Evolutionary conservation across 2,329 filamentous ascomycete species (phyloP).

Genomic region (Plectosphaerella cucumerina): DNA sequence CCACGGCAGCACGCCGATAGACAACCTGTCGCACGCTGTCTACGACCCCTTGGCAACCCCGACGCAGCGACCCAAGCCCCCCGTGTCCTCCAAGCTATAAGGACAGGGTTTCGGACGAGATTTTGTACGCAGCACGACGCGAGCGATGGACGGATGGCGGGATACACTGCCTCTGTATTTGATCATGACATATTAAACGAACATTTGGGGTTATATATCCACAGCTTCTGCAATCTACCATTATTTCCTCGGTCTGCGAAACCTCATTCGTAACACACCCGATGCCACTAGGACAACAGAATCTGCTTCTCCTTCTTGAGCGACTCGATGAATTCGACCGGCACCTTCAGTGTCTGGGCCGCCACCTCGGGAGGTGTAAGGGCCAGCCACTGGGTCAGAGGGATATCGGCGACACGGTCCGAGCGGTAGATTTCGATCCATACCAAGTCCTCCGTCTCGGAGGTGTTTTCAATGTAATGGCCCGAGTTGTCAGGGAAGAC

Average conservation of each 20-base stretch:
- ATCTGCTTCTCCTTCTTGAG: constrained; percentile 63
- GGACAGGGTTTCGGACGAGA: neutral
- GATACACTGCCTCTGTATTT: neutral
- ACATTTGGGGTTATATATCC: no score
- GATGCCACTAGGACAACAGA: constrained; percentile 32
- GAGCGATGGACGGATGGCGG: no score
- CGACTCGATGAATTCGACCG: constrained; percentile 48
- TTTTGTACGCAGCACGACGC: constrained; percentile 1
- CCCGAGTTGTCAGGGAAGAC: constrained; percentile 64
- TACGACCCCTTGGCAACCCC: constrained; percentile 53
- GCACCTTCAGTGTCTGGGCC: constrained; percentile 54
- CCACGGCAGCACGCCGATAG: constrained; percentile 46
- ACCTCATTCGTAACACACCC: no score
- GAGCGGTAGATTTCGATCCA: constrained; percentile 70
- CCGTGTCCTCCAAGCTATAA: constrained; percentile 41
- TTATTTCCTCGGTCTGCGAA: no score
- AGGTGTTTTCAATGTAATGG: constrained; percentile 68
- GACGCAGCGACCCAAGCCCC: constrained; percentile 40
- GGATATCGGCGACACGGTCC: constrained; percentile 62
- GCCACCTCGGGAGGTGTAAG: constrained; percentile 61
- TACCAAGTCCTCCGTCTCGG: constrained; percentile 56
- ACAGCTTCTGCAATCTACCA: no score
- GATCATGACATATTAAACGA: neutral
- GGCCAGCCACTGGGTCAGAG: constrained; percentile 65
- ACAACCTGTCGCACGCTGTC: constrained; percentile 41